These are phyloP conservation scores for Teratosphaeria viscida DNA, from an alignment of 2,329 filamentous ascomycete species.

Conservation along the genomic window DNA sequence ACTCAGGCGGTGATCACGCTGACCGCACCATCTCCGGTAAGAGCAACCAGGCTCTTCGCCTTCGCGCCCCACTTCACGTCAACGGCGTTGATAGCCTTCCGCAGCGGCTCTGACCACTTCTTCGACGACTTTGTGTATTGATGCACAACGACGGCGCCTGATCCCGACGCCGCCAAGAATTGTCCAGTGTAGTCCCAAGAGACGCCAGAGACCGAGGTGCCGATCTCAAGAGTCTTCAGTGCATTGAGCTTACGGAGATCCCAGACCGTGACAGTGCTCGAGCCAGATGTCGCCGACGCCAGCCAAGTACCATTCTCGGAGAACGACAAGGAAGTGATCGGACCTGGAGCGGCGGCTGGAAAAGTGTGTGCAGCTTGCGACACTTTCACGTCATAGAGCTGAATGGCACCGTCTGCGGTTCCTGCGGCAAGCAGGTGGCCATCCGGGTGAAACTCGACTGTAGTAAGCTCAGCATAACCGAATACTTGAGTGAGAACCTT, in stretches of 20 bases:
- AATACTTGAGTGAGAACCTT: slow-evolving; percentile 68
- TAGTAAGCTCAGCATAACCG: slow-evolving; percentile 65
- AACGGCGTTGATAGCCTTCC: slow-evolving; percentile 62
- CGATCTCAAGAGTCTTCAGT: slow-evolving; percentile 78
- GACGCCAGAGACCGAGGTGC: slow-evolving; percentile 63
- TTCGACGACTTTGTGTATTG: slow-evolving; percentile 82
- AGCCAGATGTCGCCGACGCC: slow-evolving; percentile 67
- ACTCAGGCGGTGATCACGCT: slow-evolving; percentile 47
- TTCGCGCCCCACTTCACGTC: slow-evolving; percentile 67
- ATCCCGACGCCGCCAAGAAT: slow-evolving; percentile 73
- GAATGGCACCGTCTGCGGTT: slow-evolving; percentile 67
- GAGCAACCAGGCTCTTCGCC: slow-evolving; percentile 62
- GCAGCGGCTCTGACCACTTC: slow-evolving; percentile 77
- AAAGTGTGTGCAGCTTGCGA: slow-evolving; percentile 70
- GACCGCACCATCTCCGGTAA: slow-evolving; percentile 66
- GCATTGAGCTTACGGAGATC: slow-evolving; percentile 78
- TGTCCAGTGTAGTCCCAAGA: slow-evolving; percentile 94
- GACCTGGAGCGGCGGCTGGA: slow-evolving; percentile 40
- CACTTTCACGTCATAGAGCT: slow-evolving; percentile 78
- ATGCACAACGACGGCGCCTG: slow-evolving; percentile 73
- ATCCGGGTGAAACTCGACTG: slow-evolving; percentile 85
- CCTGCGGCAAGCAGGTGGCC: slow-evolving; percentile 88
- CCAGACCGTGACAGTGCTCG: slow-evolving; percentile 74
- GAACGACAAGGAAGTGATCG: slow-evolving; percentile 69
- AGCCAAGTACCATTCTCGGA: slow-evolving; percentile 98